Evolutionary conservation across 148 eudicot species (phyloP), one percentile per base, ranked within the genome.

Genomic region (Polygonum maritimum): DNA sequence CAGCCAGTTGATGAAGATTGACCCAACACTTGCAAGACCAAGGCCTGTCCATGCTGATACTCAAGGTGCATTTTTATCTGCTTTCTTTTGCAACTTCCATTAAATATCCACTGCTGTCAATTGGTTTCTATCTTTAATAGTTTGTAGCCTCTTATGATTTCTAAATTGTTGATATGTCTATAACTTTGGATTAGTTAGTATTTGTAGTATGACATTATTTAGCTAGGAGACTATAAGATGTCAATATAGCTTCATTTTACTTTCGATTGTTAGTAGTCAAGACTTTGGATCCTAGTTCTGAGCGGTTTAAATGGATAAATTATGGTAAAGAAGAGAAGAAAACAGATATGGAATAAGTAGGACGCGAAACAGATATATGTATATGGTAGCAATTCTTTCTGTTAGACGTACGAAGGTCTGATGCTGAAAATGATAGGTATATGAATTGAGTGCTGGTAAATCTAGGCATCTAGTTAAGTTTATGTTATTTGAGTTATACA

Each of bases 41-140:
- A 88, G 78, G 83, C 81, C 80, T 73, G 78, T 82, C 33, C 79
- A 80, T 67, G 76, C 80, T 21, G 85, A 87, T 69, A 73, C 79
- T 57, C 86, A 85, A 89, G 91, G 91, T 91, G 75, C 54, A 33
- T 38, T 47, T 38, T 5, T 31, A n/a, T 41, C 58, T 35, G 49
- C 67, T 81, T 79, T 49, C 55, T 49, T 36, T 55, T 75, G 76
- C 88, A 88, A 89, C 83, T 38, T 13, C 75, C 49, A 58, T 40
- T 69, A 81, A 69, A 48, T 78, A 78, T 67, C 63, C 63, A 57
- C 21, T 82, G 55, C 48, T 40, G 39, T 33, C 38, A 18, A 19
- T 75, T 76, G 19, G 19, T 11, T 11, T 11, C 14, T 9, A 47
- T 51, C 73, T 15, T 1, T 26, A 57, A 41, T 16, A 38, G 48